Evolutionary conservation across 2,329 filamentous ascomycete genomes (phyloP).

Genomic region (Parastagonospora avenae): DNA sequence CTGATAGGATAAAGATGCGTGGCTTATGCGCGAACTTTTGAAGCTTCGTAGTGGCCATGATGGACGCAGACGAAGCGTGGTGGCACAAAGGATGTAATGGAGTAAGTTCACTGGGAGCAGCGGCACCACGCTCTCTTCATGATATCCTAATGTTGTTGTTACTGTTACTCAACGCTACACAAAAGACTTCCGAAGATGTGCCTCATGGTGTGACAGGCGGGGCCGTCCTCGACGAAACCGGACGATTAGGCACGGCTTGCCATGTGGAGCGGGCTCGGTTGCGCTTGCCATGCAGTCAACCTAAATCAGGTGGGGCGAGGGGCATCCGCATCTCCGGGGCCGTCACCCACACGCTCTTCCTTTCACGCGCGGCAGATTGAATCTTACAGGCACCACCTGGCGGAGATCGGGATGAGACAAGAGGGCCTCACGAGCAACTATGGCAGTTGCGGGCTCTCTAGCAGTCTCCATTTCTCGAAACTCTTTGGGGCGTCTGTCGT

Average conservation of each 20-base stretch:
- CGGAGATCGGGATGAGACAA: no score
- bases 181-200: conserved; percentile 22
- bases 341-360: neutral
- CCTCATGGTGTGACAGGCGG: conserved; percentile 16
- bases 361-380: no score
- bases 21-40: conserved; percentile 38
- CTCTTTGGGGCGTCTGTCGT: no score
- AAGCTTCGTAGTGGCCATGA: conserved; percentile 33
- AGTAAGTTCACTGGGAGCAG: neutral
- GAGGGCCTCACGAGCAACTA: no score
- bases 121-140: conserved; percentile 4
- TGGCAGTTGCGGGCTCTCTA: no score
- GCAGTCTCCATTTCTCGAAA: neutral
- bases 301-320: neutral
- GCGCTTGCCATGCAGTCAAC: conserved; percentile 10
- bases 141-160: conserved; percentile 19
- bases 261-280: conserved; percentile 17
- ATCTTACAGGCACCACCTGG: no score
- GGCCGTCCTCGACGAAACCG: conserved; percentile 19
- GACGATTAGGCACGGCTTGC: conserved; percentile 21
- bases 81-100: neutral
- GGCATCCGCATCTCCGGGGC: no score
- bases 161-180: conserved; percentile 21
- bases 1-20: conserved; percentile 48
- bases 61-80: neutral